A percentile compares a stretch with the other conserved stretches of the same genome.
Conservation (phyloP, 345 rosid species). For the Odontarrhena argentea region DNA sequence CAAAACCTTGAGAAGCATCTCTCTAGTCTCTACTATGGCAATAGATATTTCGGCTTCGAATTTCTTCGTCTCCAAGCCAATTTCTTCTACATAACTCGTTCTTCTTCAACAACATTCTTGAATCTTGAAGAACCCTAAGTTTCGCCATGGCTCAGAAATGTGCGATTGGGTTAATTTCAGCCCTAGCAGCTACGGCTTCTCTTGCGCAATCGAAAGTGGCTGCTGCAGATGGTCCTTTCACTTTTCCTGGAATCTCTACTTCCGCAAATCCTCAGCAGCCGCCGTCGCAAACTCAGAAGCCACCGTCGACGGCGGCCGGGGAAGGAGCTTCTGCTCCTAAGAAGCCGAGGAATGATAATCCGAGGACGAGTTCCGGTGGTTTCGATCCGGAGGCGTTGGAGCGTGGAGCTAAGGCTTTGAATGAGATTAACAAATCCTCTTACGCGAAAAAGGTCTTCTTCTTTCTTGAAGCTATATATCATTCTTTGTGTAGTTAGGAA, state of each 20-base stretch:
- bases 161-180: conserved; percentile 69
- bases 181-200: conserved; percentile 66
- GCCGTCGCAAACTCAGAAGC: conserved; percentile 38
- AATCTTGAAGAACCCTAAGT: conserved; percentile 7
- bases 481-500: not conserved
- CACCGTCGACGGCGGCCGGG: conserved; percentile 20
- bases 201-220: conserved; percentile 46
- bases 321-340: conserved; percentile 43
- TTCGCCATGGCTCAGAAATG: conserved; percentile 60
- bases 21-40: conserved; percentile 25
- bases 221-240: conserved; percentile 71
- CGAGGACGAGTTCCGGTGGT: conserved; percentile 84
- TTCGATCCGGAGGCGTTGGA: conserved; percentile 94
- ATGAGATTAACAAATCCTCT: conserved; percentile 65
- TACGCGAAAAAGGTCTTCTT: conserved; percentile 73
- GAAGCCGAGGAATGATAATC: conserved; percentile 65
- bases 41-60: conserved; percentile 17
- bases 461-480: no score
- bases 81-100: conserved; percentile 24
- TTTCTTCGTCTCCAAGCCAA: conserved; percentile 48
- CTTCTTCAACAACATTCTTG: conserved; percentile 15
- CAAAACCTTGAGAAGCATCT: conserved; percentile 46
- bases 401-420: conserved; percentile 80
- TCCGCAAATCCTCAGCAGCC: conserved; percentile 35
- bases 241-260: conserved; percentile 47